Percentiles rank a stretch among this genome's conserved stretches.
Evolutionary conservation across 441 rosid species (phyloP).

Genomic region (Populus tomentosa): DNA sequence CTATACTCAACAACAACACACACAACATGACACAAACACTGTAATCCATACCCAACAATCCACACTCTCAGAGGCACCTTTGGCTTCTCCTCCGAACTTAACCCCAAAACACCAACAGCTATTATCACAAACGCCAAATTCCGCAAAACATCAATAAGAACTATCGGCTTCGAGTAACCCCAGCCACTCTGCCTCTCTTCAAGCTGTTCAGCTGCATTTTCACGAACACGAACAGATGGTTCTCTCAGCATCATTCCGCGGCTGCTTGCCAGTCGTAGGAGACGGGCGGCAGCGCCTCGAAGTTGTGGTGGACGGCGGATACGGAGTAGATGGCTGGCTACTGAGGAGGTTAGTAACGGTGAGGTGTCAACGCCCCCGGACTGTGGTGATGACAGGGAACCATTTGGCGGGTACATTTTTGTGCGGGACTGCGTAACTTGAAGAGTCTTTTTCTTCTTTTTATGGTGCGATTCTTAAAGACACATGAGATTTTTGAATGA

Average conservation of each 20-base stretch:
- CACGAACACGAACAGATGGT: constrained; percentile 80
- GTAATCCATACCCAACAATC: constrained; percentile 69
- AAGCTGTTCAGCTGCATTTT: constrained; percentile 88
- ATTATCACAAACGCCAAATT: constrained; percentile 74
- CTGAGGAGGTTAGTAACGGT: constrained; percentile 48
- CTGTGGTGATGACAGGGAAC: constrained; percentile 22
- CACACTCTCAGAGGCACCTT: constrained; percentile 73
- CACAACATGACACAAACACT: constrained; percentile 69
- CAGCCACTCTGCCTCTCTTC: constrained; percentile 93
- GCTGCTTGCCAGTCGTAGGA: constrained; percentile 79
- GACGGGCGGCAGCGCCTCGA: constrained; percentile 63
- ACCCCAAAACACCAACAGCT: constrained; percentile 48
- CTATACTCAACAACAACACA: constrained; percentile 69
- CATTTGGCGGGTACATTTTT: constrained; percentile 32
- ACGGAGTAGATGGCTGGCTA: constrained; percentile 50
- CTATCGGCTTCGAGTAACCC: constrained; percentile 95
- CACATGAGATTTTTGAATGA: no score
- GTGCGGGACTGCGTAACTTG: no score
- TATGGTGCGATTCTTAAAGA: no score
- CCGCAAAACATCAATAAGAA: constrained; percentile 78
- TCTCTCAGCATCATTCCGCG: constrained; percentile 74
- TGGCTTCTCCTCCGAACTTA: constrained; percentile 62
- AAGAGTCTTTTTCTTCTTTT: no score
- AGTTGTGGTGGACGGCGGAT: constrained; percentile 56
- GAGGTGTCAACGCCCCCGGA: constrained; percentile 43